Percentiles rank a stretch among this genome's conserved stretches.
phyloP scores from a whole-genome alignment of 2,329 filamentous ascomycete genomes.

The Fusarium caatingaense region DNA sequence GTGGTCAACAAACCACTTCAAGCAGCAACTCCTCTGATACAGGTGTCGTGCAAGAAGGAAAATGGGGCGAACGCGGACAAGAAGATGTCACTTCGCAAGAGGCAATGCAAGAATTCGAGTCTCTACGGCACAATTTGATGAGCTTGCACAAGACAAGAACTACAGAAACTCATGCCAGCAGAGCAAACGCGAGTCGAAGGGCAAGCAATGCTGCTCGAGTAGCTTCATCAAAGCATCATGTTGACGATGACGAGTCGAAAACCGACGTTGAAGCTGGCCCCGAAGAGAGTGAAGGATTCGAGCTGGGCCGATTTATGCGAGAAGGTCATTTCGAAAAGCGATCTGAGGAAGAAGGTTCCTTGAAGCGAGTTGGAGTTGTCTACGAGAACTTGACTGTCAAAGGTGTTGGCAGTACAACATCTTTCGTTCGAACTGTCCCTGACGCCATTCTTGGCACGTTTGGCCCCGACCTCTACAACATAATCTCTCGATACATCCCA shows the following conservation, averaged over 20 bases:
- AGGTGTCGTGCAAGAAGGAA: conserved; percentile 32
- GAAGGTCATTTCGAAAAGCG: conserved; percentile 39
- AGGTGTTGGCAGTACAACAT: conserved; percentile 73
- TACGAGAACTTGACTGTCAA: conserved; percentile 82
- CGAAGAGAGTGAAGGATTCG: conserved; percentile 22
- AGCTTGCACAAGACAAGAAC: conserved; percentile 52
- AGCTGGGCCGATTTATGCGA: conserved; percentile 37
- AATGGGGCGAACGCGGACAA: conserved; percentile 54
- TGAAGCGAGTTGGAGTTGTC: conserved; percentile 82
- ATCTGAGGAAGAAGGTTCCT: conserved; percentile 64
- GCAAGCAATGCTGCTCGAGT: conserved; percentile 23
- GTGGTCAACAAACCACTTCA: conserved; percentile 6
- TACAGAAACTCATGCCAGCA: conserved; percentile 49
- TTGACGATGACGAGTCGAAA: conserved; percentile 54
- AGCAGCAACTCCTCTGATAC: conserved; percentile 36
- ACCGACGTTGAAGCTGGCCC: conserved; percentile 35
- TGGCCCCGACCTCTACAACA: conserved; percentile 79
- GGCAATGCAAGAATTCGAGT: conserved; percentile 53
- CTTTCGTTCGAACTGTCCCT: conserved; percentile 78
- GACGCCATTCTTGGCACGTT: conserved; percentile 82
- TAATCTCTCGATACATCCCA: conserved; percentile 61
- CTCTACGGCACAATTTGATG: conserved; percentile 50
- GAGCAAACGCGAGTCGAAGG: conserved; percentile 12
- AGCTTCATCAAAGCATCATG: conserved; percentile 37
- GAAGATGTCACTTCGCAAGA: conserved; percentile 50